Conservation (phyloP, 1,139 yeast species). For the Scheffersomyces insectosa region DNA sequence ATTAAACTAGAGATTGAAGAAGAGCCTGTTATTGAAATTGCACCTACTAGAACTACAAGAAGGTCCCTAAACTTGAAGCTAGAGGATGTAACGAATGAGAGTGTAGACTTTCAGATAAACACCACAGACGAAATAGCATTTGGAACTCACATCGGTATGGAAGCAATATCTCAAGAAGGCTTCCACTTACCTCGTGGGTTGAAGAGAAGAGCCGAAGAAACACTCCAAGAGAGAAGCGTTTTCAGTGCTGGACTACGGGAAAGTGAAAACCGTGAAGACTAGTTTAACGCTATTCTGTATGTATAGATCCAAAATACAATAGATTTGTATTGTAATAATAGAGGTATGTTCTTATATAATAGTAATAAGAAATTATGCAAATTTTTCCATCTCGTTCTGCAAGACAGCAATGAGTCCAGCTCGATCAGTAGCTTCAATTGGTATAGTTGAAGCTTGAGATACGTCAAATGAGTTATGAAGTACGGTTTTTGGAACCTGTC, state of each 20-base stretch:
- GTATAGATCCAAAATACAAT: background rate
- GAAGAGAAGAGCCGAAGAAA: constrained; percentile 3
- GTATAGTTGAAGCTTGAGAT: no score
- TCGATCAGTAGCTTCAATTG: background rate
- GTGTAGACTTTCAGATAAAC: background rate
- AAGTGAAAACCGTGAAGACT: background rate
- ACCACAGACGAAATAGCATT: background rate
- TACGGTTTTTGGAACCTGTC: constrained; percentile 8
- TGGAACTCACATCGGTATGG: background rate
- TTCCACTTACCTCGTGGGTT: constrained; percentile 4
- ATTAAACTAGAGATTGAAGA: constrained; percentile 4
- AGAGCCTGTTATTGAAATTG: constrained; percentile 2
- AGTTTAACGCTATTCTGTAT: background rate
- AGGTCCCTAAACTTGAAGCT: constrained; percentile 1
- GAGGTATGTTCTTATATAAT: background rate
- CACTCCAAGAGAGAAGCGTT: constrained; percentile 2
- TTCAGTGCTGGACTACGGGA: background rate
- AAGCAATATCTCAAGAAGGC: background rate
- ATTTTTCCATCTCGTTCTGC: background rate
- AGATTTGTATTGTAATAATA: no score
- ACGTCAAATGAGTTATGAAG: no score
- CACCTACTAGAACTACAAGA: constrained; percentile 7
- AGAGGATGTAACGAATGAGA: background rate
- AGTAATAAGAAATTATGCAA: background rate
- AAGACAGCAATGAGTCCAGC: background rate